phyloP scores from a whole-genome alignment of 2,329 filamentous ascomycete species.

The Aspergillus arachidicola region DNA sequence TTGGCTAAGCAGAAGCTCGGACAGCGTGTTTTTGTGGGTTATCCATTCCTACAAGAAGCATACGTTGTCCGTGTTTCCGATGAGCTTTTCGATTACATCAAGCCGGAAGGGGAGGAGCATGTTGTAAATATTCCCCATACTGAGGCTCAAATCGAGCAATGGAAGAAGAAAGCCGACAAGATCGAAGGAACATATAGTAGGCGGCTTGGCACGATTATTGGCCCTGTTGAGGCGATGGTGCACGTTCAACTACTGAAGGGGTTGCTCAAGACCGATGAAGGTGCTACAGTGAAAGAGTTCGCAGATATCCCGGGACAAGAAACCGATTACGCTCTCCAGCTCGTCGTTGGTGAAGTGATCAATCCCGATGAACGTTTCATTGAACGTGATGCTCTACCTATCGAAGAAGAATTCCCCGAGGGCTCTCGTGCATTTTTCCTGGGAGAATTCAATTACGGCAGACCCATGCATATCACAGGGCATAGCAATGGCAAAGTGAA shows the following conservation, averaged over 20 bases:
- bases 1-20: conserved; percentile 79
- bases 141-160: conserved; percentile 76
- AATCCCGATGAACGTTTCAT: conserved; percentile 93
- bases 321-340: conserved; percentile 86
- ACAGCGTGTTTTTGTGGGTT: conserved; percentile 85
- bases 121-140: conserved; percentile 71
- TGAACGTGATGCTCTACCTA: conserved; percentile 81
- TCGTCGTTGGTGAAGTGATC: conserved; percentile 84
- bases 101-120: conserved; percentile 66
- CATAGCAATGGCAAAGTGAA: conserved; percentile 76
- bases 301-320: conserved; percentile 82
- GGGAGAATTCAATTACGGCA: conserved; percentile 88
- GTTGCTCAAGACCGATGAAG: conserved; percentile 84
- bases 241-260: conserved; percentile 95
- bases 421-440: conserved; percentile 88
- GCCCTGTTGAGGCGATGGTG: conserved; percentile 82
- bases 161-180: conserved; percentile 77
- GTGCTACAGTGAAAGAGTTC: conserved; percentile 91
- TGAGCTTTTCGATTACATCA: conserved; percentile 85
- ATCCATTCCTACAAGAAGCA: conserved; percentile 92
- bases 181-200: conserved; percentile 90
- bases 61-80: conserved; percentile 88
- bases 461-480: conserved; percentile 78
- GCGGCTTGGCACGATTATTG: conserved; percentile 83
- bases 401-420: conserved; percentile 87